These are phyloP conservation scores for Aspergillus amoenus DNA, from an alignment of 2,329 filamentous ascomycete genomes.

Conservation along the genomic window DNA sequence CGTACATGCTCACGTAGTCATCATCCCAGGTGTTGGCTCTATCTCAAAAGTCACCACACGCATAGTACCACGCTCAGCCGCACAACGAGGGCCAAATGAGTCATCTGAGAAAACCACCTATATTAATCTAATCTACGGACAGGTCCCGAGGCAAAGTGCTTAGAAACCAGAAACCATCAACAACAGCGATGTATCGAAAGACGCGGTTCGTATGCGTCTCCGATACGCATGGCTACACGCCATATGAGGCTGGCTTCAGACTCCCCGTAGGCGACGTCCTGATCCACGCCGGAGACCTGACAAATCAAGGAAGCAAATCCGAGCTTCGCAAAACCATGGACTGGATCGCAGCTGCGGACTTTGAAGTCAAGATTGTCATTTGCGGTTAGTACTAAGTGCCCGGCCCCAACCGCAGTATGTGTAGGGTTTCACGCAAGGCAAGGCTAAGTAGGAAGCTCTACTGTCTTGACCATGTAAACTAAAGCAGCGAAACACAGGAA, in stretches of 20 bases:
- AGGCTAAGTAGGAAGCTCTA: too few relatives aligned
- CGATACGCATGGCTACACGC: conserved; percentile 57
- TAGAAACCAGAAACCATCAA: not conserved
- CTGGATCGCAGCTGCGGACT: conserved; percentile 55
- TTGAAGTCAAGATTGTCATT: conserved; percentile 56
- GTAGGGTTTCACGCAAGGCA: too few relatives aligned
- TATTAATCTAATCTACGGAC: not conserved
- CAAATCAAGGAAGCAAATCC: conserved; percentile 53
- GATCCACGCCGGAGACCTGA: conserved; percentile 60
- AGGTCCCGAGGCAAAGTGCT: not conserved
- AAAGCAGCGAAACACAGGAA: conserved; percentile 42
- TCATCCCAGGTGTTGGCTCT: not conserved
- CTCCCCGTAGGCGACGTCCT: conserved; percentile 58
- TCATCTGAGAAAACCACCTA: not conserved
- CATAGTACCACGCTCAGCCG: too few relatives aligned
- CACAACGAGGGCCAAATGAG: not conserved
- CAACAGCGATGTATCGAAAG: conserved; percentile 31
- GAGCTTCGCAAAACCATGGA: conserved; percentile 54
- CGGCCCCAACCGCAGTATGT: not conserved
- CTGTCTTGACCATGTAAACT: not conserved
- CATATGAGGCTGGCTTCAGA: conserved; percentile 48
- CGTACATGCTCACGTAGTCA: not conserved
- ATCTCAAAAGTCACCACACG: too few relatives aligned
- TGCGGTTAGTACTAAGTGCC: conserved; percentile 46
- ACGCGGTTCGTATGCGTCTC: conserved; percentile 60